Evolutionary conservation across 129 eudicot species (phyloP), one percentile per base, ranked within the genome.

Genomic region (Flaveria robusta): DNA sequence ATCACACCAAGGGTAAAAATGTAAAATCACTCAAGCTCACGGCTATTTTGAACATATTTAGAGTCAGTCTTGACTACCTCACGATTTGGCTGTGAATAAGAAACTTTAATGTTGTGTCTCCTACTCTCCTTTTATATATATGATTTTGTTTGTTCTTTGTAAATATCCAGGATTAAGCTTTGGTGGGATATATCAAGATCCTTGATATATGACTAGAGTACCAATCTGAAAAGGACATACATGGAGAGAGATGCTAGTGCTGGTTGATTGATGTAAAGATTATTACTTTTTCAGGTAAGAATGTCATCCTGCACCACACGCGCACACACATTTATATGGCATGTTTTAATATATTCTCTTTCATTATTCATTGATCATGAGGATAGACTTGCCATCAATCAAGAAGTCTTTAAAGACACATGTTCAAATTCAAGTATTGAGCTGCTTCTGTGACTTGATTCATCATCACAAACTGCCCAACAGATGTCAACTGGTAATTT

Each of bases 101-200:
- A 79, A 20, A 34, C 23, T 59, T n/a, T 3, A 12, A 39, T 51
- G 9, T 52, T 51, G 52, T n/a, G 9, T 68, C 0, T 16, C 8
- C 26, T 15, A n/a, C n/a, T n/a, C n/a, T n/a, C n/a, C n/a, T n/a
- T n/a, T n/a, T n/a, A 45, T 22, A 56, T 56, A 22, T 56, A 56
- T 56, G 67, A n/a, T 45, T 60, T 56, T 71, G 42, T 39, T 59
- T 70, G 20, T 9, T 60, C 42, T 15, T 46, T 66, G 11, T 76
- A 66, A 2, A 34, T 23, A 37, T 71, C 3, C 72, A 79, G 82
- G 77, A 15, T 69, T 78, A 60, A 43, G 77, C 27, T 70, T 26
- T 20, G 3, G 3, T 15, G 62, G 62, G 50, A 70, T 78, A 47
- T 60, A 31, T 68, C 64, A 43, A 76, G 71, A 72, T 29, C 55